Percentiles rank a stretch among this genome's conserved stretches.
Evolutionary conservation across 2,329 filamentous ascomycete species (phyloP).

Genomic region (Podosphaera xanthii): DNA sequence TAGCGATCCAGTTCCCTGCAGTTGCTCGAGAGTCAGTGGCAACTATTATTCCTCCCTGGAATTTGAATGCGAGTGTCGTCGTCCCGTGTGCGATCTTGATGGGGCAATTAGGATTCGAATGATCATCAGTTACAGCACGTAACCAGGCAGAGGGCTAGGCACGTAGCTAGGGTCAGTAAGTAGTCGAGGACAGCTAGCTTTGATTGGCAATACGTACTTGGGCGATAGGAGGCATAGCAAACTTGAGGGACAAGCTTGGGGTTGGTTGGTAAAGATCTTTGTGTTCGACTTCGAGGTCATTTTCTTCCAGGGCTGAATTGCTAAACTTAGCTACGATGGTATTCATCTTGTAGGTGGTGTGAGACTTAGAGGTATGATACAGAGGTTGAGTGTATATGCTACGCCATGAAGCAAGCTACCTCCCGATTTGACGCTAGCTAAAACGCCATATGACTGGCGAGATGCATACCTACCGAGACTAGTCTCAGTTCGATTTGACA

Average conservation of each 20-base stretch:
- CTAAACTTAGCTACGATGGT: slow-evolving; percentile 82
- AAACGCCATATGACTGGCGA: no score
- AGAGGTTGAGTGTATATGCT: neutral
- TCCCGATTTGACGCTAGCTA: no score
- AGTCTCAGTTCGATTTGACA: no score
- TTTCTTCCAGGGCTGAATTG: slow-evolving; percentile 50
- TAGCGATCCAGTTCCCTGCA: slow-evolving; percentile 96
- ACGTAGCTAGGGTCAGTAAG: slow-evolving; percentile 5
- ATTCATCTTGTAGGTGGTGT: slow-evolving; percentile 39
- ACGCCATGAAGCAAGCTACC: no score
- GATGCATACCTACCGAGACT: no score
- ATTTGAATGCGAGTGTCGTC: slow-evolving; percentile 91
- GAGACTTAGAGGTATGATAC: neutral
- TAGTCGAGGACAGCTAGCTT: neutral
- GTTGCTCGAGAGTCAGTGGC: slow-evolving; percentile 94
- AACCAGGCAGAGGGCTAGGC: slow-evolving; percentile 73
- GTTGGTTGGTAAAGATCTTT: slow-evolving; percentile 48
- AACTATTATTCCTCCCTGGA: slow-evolving; percentile 95
- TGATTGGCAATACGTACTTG: slow-evolving; percentile 35
- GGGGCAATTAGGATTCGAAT: slow-evolving; percentile 84
- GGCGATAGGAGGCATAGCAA: slow-evolving; percentile 80
- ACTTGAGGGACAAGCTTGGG: slow-evolving; percentile 69
- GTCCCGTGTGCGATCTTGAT: slow-evolving; percentile 99
- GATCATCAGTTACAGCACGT: slow-evolving; percentile 89
- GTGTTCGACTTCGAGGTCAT: slow-evolving; percentile 47